Evolutionary conservation across 2,329 filamentous ascomycete species (phyloP), one percentile per base, ranked within the genome.

Genomic region (Metarhizium humberi): DNA sequence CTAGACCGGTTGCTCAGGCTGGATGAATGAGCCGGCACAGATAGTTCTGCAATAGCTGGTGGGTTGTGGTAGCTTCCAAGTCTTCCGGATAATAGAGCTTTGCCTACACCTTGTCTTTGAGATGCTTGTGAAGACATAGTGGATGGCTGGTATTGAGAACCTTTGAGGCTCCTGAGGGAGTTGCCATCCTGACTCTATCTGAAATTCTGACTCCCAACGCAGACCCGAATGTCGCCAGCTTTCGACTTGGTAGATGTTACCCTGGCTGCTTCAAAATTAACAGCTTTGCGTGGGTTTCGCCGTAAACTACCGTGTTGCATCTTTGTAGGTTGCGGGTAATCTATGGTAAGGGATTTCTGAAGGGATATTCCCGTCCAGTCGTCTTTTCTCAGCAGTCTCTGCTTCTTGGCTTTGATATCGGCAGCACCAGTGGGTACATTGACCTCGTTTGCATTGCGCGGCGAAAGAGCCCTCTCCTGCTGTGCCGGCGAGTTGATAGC

Each of bases 291-390:
- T 6, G 53, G 18, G 13, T 54, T 54, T 25, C 38, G 56, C 25
- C 25, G 48, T 32, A 48, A 38, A 48, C 43, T 54, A 25, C 45
- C 51, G n/a, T 43, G 51, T 11, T 56, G 42, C 48, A 51, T 51
- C 36, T 56, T 56, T 38, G 42, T 56, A 25, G 59, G 57, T 49
- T 56, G 57, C 6, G 62, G 55, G 47, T 62, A 64, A 11, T 63
- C 57, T 7, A 62, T 55, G 2, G 57, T 47, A 14, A 68, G 56
- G 8, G 64, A 59, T 50, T 69, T 71, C 49, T 71, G 68, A 11
- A 67, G 51, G 18, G 56, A 57, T 6, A 70, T 56, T 3, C 70
- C 67, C 0, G 63, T 64, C 68, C 69, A 72, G 36, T 69, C 64
- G 11, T 50, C 54, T 46, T 62, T 64, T 10, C 63, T 52, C 18